Conservation (phyloP, 169 alveolate species). For the Plasmodium inui region DNA sequence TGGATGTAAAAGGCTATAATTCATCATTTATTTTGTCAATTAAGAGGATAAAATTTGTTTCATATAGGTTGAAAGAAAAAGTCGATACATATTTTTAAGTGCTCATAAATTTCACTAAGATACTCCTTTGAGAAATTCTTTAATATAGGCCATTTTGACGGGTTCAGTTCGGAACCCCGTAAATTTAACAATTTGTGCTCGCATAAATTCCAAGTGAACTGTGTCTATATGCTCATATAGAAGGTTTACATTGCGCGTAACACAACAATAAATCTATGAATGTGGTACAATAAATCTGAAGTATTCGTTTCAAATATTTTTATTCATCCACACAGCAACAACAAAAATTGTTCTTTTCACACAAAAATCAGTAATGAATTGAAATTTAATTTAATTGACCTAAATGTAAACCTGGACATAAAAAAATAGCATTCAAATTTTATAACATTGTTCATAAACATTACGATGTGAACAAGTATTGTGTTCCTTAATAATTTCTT, state of each 20-base stretch:
- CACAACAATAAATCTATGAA: background rate
- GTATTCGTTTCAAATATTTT: background rate
- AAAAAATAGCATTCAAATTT: background rate
- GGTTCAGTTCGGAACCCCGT: background rate
- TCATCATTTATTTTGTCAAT: constrained; percentile 1
- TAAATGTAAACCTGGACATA: constrained; percentile 1
- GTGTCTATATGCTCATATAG: background rate
- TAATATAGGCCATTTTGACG: background rate
- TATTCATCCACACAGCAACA: background rate
- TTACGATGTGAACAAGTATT: background rate
- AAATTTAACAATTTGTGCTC: background rate
- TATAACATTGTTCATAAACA: background rate
- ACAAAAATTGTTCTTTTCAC: background rate
- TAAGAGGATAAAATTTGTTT: background rate
- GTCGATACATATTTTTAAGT: background rate
- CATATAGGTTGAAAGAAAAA: background rate
- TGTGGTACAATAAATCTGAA: background rate
- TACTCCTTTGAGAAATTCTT: background rate
- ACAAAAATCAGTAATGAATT: background rate
- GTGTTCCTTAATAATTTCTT: background rate
- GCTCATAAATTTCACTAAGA: background rate
- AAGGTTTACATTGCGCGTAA: background rate
- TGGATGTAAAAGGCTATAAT: background rate
- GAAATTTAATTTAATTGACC: background rate
- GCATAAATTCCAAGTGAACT: background rate